Conservation (phyloP, 2,329 filamentous ascomycete genomes). For the Alternaria infectoria region DNA sequence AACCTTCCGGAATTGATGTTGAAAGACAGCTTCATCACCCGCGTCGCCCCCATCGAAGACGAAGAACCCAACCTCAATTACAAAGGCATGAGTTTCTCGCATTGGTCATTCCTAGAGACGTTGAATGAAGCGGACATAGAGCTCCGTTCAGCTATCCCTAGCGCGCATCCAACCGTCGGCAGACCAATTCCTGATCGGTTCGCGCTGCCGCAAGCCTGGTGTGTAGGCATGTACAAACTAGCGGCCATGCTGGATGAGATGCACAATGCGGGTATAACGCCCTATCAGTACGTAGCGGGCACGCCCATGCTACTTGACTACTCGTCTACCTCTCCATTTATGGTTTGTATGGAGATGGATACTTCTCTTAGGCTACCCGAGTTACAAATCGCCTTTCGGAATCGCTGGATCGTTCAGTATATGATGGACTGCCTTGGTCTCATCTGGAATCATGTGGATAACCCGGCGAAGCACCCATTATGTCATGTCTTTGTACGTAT, state of each 20-base stretch:
- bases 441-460: background rate
- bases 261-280: background rate
- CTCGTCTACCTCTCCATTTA: background rate
- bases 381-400: background rate
- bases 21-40: background rate
- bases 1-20: background rate
- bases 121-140: background rate
- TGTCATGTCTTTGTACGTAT: background rate
- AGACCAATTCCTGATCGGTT: background rate
- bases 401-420: background rate
- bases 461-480: background rate
- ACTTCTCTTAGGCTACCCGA: background rate
- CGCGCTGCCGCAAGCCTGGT: background rate
- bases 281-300: background rate
- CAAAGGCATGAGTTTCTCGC: background rate
- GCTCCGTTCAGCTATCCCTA: background rate
- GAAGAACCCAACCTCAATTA: background rate
- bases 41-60: background rate
- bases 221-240: background rate
- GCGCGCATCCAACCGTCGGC: background rate
- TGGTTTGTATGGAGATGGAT: background rate
- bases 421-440: background rate
- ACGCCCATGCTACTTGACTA: background rate
- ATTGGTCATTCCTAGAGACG: background rate
- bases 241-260: background rate